Conservation (phyloP, 768 basidiomycete genomes). For the Hortiboletus flavorubellus region DNA sequence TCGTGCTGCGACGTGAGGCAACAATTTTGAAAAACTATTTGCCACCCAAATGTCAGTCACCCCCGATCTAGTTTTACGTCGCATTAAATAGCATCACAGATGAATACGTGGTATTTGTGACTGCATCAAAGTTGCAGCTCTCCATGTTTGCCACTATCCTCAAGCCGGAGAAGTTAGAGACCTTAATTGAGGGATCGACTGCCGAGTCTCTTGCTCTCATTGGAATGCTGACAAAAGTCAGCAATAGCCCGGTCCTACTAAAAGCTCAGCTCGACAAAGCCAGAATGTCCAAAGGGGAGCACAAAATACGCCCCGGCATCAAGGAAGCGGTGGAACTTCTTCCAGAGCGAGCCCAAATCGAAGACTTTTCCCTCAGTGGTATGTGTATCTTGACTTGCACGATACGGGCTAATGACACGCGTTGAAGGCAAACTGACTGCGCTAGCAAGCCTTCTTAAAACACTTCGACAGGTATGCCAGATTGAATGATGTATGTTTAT, state of each 20-base stretch:
- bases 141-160: constrained; percentile 77
- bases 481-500: background rate
- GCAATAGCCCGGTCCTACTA: constrained; percentile 86
- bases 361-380: constrained; percentile 84
- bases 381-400: constrained; percentile 12
- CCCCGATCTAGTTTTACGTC: background rate
- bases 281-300: constrained; percentile 40
- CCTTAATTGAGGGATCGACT: constrained; percentile 65
- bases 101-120: constrained; percentile 98
- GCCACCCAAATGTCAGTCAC: constrained; percentile 80
- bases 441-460: constrained; percentile 59
- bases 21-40: constrained; percentile 77
- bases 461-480: constrained; percentile 51
- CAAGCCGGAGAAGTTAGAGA: constrained; percentile 63
- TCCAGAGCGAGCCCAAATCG: constrained; percentile 55
- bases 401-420: constrained; percentile 2
- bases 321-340: constrained; percentile 59
- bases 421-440: constrained; percentile 68
- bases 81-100: constrained; percentile 43
- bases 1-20: constrained; percentile 88
- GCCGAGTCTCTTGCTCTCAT: constrained; percentile 80
- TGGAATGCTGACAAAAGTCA: constrained; percentile 80
- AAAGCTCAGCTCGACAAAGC: constrained; percentile 73
- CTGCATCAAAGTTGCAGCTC: constrained; percentile 80
- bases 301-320: constrained; percentile 47